Evolutionary conservation across 106 monocot genomes (phyloP).

Genomic region (Iris macrosiphon): DNA sequence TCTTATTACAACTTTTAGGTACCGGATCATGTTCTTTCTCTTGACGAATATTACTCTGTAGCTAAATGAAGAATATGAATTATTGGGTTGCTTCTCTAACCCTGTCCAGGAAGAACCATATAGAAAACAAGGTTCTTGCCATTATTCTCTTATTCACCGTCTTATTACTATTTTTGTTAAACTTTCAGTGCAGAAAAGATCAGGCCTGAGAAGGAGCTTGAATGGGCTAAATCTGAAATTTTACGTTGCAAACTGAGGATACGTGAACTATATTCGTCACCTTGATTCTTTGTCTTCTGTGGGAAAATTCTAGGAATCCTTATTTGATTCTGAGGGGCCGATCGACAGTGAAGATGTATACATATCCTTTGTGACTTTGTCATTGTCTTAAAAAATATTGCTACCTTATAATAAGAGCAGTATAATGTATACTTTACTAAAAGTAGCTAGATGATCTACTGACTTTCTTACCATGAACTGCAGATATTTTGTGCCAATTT

Average conservation of each 20-base stretch:
- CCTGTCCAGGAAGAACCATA: no score
- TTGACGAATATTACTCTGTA: no score
- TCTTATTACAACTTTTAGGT: no score
- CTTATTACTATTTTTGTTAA: background rate
- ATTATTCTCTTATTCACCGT: no score
- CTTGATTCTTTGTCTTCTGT: constrained; percentile 57
- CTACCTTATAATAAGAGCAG: no score
- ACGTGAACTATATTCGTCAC: constrained; percentile 56
- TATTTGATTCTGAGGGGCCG: constrained; percentile 85
- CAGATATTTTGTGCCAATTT: constrained; percentile 95
- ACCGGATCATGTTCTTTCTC: no score
- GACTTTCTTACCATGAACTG: no score
- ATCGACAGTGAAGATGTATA: constrained; percentile 90
- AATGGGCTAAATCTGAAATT: constrained; percentile 88
- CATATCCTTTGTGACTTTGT: constrained; percentile 6
- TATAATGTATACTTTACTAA: background rate
- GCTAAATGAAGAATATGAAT: no score
- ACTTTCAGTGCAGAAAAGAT: constrained; percentile 80
- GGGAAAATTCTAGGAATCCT: constrained; percentile 68
- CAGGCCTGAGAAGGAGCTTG: constrained; percentile 94
- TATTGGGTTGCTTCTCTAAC: no score
- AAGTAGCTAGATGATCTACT: constrained; percentile 5
- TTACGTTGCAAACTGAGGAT: constrained; percentile 71
- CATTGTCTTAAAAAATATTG: no score
- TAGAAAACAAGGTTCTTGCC: no score